These are phyloP conservation scores for Millerozyma miso DNA, from an alignment of 805 yeast genomes.

Conservation along the genomic window DNA sequence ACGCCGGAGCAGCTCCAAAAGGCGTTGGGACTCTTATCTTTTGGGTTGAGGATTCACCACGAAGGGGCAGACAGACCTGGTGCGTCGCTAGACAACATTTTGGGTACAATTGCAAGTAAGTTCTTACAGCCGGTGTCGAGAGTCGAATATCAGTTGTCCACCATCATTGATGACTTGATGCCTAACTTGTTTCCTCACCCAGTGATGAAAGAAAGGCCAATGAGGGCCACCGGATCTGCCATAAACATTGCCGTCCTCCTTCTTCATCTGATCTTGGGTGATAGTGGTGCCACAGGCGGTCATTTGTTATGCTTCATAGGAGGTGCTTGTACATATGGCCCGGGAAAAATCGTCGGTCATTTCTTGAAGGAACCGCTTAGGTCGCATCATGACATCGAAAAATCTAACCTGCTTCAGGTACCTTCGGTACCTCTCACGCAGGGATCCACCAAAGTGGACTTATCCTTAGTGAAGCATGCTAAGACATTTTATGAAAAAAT, in stretches of 20 bases:
- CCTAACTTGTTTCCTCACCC: constrained; percentile 48
- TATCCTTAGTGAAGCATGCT: constrained; percentile 32
- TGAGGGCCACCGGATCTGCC: constrained; percentile 60
- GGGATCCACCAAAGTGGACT: constrained; percentile 28
- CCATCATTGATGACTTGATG: constrained; percentile 45
- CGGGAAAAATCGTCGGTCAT: constrained; percentile 57
- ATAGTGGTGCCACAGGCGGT: constrained; percentile 46
- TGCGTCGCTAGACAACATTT: constrained; percentile 5
- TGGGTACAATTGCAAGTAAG: constrained; percentile 18
- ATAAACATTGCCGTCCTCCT: constrained; percentile 42
- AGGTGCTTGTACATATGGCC: constrained; percentile 65
- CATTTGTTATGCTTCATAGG: constrained; percentile 53
- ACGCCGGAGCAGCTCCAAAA: constrained; percentile 43
- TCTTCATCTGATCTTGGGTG: constrained; percentile 36
- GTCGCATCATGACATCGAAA: constrained; percentile 59
- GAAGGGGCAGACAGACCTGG: constrained; percentile 1
- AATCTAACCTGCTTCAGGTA: constrained; percentile 28
- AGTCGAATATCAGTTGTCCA: constrained; percentile 49
- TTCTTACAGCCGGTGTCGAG: constrained; percentile 46
- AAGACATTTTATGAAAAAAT: constrained; percentile 45
- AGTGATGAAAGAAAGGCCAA: constrained; percentile 41
- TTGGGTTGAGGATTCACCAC: constrained; percentile 12
- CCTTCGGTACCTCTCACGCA: constrained; percentile 30
- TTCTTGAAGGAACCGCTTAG: constrained; percentile 58
- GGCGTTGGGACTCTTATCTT: constrained; percentile 41